Conservation (phyloP, 176 grass and related monocot genomes). For the Aegilops longissima region DNA sequence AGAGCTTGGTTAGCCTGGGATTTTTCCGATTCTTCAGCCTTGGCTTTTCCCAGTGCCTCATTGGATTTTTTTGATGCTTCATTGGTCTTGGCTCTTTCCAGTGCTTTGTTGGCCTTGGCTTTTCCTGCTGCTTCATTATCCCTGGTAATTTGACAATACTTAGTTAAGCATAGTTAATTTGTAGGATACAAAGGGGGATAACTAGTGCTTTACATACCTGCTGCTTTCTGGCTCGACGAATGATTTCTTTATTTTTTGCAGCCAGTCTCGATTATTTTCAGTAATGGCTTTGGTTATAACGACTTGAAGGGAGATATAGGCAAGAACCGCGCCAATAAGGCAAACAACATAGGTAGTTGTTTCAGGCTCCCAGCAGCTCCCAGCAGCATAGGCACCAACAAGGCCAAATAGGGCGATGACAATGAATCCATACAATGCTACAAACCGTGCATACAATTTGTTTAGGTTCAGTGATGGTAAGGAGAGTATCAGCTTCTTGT, state of each 20-base stretch:
- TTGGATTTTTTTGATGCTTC: neutral
- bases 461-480: neutral
- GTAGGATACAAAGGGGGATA: neutral
- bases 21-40: neutral
- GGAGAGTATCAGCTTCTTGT: neutral
- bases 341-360: neutral
- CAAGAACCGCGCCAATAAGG: neutral
- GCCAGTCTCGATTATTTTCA: neutral
- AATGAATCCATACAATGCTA: neutral
- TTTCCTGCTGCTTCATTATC: neutral
- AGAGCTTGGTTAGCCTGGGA: neutral
- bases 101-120: neutral
- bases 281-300: neutral
- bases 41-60: neutral
- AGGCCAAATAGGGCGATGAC: neutral
- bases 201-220: neutral
- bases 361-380: neutral
- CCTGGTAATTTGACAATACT: neutral
- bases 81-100: neutral
- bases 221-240: neutral
- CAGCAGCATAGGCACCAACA: slow-evolving; percentile 12
- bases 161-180: neutral
- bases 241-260: neutral
- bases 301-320: neutral
- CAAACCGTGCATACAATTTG: neutral